Evolutionary conservation across 805 yeast genomes (phyloP).

Genomic region (Dipodascopsis uninucleata): DNA sequence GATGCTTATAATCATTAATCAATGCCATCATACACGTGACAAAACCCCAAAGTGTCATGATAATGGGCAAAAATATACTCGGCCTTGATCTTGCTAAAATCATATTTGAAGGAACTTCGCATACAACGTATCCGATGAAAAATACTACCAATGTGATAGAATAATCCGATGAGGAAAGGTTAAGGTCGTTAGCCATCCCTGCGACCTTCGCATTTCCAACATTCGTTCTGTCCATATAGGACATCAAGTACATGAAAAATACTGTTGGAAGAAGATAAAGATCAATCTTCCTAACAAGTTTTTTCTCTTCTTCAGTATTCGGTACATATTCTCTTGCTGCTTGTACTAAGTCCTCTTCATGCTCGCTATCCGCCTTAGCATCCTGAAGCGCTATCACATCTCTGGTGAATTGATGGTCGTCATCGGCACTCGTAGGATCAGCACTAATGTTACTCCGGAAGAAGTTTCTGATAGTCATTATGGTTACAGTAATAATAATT

Average conservation of each 20-base stretch:
- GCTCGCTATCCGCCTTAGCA: conserved; percentile 1
- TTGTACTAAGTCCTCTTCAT: no score
- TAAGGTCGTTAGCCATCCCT: conserved; percentile 43
- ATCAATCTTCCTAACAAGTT: conserved; percentile 41
- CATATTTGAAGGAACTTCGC: conserved; percentile 41
- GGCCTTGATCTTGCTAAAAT: conserved; percentile 37
- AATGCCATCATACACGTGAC: conserved; percentile 37
- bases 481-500: no score
- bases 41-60: conserved; percentile 27
- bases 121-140: conserved; percentile 34
- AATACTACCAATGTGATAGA: conserved; percentile 45
- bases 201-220: conserved; percentile 49
- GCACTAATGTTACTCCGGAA: no score
- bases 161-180: conserved; percentile 43
- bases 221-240: conserved; percentile 26
- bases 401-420: not conserved
- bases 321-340: no score
- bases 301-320: conserved; percentile 9
- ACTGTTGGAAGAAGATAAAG: conserved; percentile 44
- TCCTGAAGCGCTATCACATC: not conserved
- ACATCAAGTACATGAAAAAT: conserved; percentile 44
- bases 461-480: no score
- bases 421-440: no score
- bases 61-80: conserved; percentile 32
- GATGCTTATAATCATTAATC: conserved; percentile 32